Conservation (phyloP, 2,329 filamentous ascomycete genomes). For the Allantophomopsis cytisporea region DNA sequence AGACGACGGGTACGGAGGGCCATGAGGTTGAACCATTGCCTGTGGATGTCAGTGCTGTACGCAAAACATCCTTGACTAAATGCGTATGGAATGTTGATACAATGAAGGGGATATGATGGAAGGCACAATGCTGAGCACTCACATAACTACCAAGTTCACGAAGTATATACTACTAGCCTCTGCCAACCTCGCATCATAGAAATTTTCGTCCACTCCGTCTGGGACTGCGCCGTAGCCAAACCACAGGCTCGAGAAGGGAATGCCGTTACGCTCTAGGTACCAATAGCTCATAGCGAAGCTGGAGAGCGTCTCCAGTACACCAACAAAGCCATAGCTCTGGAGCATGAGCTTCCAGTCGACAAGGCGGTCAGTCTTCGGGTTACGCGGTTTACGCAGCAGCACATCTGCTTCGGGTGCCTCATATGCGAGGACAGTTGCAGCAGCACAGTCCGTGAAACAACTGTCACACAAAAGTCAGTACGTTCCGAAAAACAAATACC, state of each 20-base stretch:
- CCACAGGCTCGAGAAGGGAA: slow-evolving; percentile 53
- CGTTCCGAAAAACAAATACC: too few species aligned
- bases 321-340: slow-evolving; percentile 60
- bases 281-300: slow-evolving; percentile 55
- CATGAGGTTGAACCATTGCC: slow-evolving; percentile 65
- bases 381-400: slow-evolving; percentile 52
- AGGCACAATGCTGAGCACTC: slow-evolving; percentile 40
- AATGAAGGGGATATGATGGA: neutral
- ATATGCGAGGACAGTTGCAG: slow-evolving; percentile 61
- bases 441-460: slow-evolving; percentile 66
- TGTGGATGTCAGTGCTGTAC: slow-evolving; percentile 4
- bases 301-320: slow-evolving; percentile 43
- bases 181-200: neutral
- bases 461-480: slow-evolving; percentile 7
- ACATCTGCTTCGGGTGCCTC: slow-evolving; percentile 68
- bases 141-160: slow-evolving; percentile 50
- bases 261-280: slow-evolving; percentile 48
- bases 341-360: slow-evolving; percentile 62
- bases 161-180: slow-evolving; percentile 49
- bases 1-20: slow-evolving; percentile 50
- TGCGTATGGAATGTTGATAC: neutral
- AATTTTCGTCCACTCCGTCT: slow-evolving; percentile 20
- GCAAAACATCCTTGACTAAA: neutral
- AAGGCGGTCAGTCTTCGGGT: slow-evolving; percentile 55
- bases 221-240: slow-evolving; percentile 47